A percentile compares a stretch with the other conserved stretches of the same genome.
phyloP scores from a whole-genome alignment of 169 alveolate genomes.

The Amoebophrya sp. region DNA sequence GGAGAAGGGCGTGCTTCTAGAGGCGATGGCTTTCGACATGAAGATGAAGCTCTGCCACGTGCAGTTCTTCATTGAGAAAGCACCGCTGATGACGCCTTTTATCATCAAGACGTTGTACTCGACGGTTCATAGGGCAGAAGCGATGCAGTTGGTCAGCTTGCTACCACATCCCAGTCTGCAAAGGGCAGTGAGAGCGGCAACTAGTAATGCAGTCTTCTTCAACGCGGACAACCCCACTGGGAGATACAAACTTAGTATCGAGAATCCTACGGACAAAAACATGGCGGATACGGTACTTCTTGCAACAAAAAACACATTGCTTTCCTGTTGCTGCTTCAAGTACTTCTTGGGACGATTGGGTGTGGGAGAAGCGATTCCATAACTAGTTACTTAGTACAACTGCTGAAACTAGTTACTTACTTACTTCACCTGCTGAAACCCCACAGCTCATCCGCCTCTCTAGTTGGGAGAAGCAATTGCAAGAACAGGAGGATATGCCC shows the following conservation, averaged over 20 bases:
- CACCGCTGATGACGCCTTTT: neutral
- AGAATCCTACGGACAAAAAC: neutral
- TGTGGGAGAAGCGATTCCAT: no score
- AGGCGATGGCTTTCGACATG: neutral
- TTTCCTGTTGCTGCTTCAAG: no score
- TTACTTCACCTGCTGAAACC: no score
- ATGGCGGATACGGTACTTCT: neutral
- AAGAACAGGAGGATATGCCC: neutral
- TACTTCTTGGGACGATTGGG: no score
- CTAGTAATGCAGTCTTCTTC: neutral
- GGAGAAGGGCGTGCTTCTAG: neutral
- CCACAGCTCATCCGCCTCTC: neutral
- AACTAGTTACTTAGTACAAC: no score
- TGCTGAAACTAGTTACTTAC: no score
- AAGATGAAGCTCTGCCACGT: neutral
- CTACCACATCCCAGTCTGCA: neutral
- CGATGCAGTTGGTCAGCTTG: neutral
- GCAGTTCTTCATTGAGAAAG: neutral
- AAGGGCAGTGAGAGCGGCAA: neutral
- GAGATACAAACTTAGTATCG: neutral
- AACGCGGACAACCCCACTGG: neutral
- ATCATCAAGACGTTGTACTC: neutral
- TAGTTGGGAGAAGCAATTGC: neutral
- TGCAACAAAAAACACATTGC: no score
- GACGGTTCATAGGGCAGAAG: neutral